phyloP scores from a whole-genome alignment of 352 stramenopile species.

The Pythium pyrilobum region DNA sequence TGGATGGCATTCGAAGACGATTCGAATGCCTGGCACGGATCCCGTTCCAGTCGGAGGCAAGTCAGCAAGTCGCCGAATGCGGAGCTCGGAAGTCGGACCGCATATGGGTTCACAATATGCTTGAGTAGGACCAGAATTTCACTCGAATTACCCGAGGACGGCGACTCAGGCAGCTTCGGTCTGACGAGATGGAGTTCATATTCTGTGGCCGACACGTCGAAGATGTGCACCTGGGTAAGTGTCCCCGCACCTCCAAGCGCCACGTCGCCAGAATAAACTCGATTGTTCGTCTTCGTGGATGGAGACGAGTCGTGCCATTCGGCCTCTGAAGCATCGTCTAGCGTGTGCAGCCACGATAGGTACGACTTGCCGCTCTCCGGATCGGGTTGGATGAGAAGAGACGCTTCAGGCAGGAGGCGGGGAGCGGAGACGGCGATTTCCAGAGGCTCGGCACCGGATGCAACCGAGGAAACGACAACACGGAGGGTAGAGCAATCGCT shows the following conservation, averaged over 20 bases:
- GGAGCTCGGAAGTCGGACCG: constrained; percentile 30
- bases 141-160: not conserved
- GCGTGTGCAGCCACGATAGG: constrained; percentile 27
- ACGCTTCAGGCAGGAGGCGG: constrained; percentile 18
- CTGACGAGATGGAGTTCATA: constrained; percentile 10
- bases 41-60: constrained; percentile 20
- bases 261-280: constrained; percentile 38
- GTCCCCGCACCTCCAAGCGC: constrained; percentile 3
- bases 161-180: not conserved
- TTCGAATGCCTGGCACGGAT: not conserved
- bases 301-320: not conserved
- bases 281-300: not conserved
- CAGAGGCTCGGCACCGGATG: not conserved
- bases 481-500: constrained; percentile 26
- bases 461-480: constrained; percentile 23
- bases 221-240: constrained; percentile 5
- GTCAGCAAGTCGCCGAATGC: constrained; percentile 39
- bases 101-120: constrained; percentile 42
- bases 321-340: not conserved
- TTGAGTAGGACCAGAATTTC: constrained; percentile 28
- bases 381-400: constrained; percentile 23
- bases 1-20: not conserved
- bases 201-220: constrained; percentile 13
- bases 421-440: constrained; percentile 13
- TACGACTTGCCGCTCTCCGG: constrained; percentile 8